Base-by-base conservation (phyloP, 306 rosid genomes). In the Canavalia ensiformis region DNA sequence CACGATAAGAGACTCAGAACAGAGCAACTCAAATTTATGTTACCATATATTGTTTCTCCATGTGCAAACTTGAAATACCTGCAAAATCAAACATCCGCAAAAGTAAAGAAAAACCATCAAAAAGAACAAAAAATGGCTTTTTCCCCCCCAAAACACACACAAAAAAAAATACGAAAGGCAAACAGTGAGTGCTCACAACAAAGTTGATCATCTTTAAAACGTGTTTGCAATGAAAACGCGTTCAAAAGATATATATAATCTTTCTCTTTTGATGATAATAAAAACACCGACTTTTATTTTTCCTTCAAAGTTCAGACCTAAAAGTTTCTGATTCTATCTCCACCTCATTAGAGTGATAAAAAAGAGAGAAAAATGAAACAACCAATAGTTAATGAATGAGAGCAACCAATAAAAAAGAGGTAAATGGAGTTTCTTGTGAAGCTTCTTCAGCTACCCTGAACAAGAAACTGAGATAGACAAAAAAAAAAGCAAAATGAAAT, bases 1-100 rank as follows among this genome's bases (percentile, higher is more conserved):
- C 86, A 89, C 88, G 84, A 37, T 70, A 89, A 77, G 78, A 83
- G 72, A 79, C 58, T 66, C 84, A 65, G 68, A 80, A 62, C 74
- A 56, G 54, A 79, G 58, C 67, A 68, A 68, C 76, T 49, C 51
- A 37, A 70, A 75, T 30, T 11, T 76, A 70, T 35, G 60, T 9
- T 2, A 56, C 29, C 18, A 8, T 74, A 30, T 75, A 31, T 11
- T 8, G 58, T 28, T 64, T 12, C 52, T 60, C 66, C 55, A 68
- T 68, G 65, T 51, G 62, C 50, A 25, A 42, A 71, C 65, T 12
- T 62, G 25, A 68, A 76, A 60, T 3, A 50, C 82, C 87, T 88
- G 85, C 85, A 80, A 72, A 63, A 76, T 76, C 33, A 50, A 72
- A 58, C 52, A 57, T 72, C 75, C 42, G 33, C 33, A 8, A 41